A percentile compares a stretch with the other conserved stretches of the same genome.
Conservation (phyloP, 257 asterid genomes). For the Solanum chaucha region DNA sequence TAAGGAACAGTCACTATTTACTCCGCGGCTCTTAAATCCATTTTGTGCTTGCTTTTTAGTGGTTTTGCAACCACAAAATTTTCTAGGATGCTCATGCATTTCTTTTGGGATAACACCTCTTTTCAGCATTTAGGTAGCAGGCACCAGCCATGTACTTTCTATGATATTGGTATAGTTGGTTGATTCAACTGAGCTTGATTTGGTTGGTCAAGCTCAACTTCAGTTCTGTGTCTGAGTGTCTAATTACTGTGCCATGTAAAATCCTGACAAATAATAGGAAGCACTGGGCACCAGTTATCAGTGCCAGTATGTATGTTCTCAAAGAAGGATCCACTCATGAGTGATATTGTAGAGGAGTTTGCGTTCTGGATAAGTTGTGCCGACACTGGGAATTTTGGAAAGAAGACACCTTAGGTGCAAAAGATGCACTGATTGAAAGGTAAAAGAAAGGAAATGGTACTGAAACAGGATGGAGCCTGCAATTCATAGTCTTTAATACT, state of each 20-base stretch:
- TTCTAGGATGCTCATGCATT: background rate
- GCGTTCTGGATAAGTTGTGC: background rate
- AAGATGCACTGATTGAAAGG: background rate
- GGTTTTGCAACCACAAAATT: background rate
- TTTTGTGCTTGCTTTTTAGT: background rate
- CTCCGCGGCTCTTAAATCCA: background rate
- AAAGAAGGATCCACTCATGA: background rate
- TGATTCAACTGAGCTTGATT: background rate
- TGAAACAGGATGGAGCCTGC: background rate
- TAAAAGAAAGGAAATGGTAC: background rate
- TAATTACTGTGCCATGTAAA: background rate
- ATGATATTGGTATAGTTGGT: background rate
- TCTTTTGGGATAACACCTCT: background rate
- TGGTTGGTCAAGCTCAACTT: background rate
- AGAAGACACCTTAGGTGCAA: background rate
- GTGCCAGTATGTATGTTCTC: background rate
- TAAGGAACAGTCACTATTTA: background rate
- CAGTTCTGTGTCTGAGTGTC: background rate
- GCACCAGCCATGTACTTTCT: background rate
- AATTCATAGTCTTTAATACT: background rate
- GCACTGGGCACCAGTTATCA: background rate
- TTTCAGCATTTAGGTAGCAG: background rate
- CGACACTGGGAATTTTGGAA: background rate
- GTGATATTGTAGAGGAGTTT: background rate
- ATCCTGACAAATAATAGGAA: background rate